Evolutionary conservation across 2,329 filamentous ascomycete species (phyloP), one percentile per base, ranked within the genome.

Genomic region (Metarhizium guizhouense): DNA sequence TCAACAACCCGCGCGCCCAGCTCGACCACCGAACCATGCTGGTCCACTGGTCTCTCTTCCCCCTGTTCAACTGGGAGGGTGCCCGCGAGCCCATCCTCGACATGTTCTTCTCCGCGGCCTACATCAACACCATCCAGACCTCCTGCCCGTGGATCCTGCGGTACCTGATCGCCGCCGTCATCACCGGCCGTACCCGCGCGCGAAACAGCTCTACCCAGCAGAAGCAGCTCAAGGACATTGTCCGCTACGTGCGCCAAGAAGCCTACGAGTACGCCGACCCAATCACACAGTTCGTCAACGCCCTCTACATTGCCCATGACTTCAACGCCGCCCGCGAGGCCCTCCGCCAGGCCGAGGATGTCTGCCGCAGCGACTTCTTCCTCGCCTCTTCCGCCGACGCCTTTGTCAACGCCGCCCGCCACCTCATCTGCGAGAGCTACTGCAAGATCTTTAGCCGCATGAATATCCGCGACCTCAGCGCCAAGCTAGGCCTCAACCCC

Each of bases 391-490:
- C 88, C 3, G 85, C 89, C 38, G 93, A 97, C 65, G 80, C 85
- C 47, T 99, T 99, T 69, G 90, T 99, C 61, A 93, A 97, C 68
- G 87, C 90, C 51, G 94, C 94, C 43, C 83, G 94, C 68, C 94
- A 99, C 79, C 80, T 99, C 58, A 97, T 99, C 72, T 97, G 93
- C 54, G 94, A 99, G 80, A 91, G 86, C 72, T 99, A 99, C 82
- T 99, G 94, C 89, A 97, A 97, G 84, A 99, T 99, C 71, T 95
- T 97, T 74, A 91, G 95, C 70, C 84, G 93, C 65, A 99, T 99
- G 71, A 93, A 97, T 72, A 97, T 99, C 72, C 91, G 92, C 82
- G 94, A 97, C 66, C 83, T 99, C 57, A 96, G 91, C 62, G 87
- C 85, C 61, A 89, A 94, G 71, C 85, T 99, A 58, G 94, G 93